Base-by-base conservation (phyloP, 2,329 filamentous ascomycete species). In the Cylindrodendrum hubeiense region DNA sequence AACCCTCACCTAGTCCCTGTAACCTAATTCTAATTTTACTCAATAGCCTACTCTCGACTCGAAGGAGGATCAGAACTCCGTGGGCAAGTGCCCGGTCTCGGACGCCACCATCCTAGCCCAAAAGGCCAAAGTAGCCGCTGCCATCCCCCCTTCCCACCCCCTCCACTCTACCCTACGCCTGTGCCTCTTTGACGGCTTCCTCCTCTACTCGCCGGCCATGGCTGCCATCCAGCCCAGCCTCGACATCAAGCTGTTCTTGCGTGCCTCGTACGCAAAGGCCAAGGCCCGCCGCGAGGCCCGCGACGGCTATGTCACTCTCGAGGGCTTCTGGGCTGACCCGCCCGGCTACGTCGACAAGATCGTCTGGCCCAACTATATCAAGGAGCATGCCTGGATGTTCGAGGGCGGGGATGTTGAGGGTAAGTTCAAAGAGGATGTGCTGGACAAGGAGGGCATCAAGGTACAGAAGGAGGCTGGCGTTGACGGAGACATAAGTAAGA, bases 281-380 rank as follows among this genome's bases (percentile, higher is more conserved):
- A 92, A 91, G 74, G 80, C 83, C 34, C 85, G 93, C 24, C 83
- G 93, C 30, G 89, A 92, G 75, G 89, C 89, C 0, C 83, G 93
- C 58, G 89, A 87, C 70, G 93, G 93, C 12, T 96, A 96, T 77
- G 92, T 94, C 30, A 95, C 93, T 3, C 79, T 92, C 5, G 90
- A 98, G 75, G 95, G 95, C 28, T 99, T 98, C 82, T 99, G 96
- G 96, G 87, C 90, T 61, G 96, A 99, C 79, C 96, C 96, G 0
- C 94, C 94, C 0, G 95, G 93, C 0, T 99, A 98, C 78, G 94
- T 98, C 39, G 95, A 98, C 77, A 88, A 92, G 77, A 87, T 99
- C 59, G 96, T 99, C 5, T 99, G 96, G 96, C 95, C 95, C 4
- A 95, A 97, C 74, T 98, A 98, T 79, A 93, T 92, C 4, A 84